Conservation (phyloP, 2,329 filamentous ascomycete species). For the Nannizzia gypsea region DNA sequence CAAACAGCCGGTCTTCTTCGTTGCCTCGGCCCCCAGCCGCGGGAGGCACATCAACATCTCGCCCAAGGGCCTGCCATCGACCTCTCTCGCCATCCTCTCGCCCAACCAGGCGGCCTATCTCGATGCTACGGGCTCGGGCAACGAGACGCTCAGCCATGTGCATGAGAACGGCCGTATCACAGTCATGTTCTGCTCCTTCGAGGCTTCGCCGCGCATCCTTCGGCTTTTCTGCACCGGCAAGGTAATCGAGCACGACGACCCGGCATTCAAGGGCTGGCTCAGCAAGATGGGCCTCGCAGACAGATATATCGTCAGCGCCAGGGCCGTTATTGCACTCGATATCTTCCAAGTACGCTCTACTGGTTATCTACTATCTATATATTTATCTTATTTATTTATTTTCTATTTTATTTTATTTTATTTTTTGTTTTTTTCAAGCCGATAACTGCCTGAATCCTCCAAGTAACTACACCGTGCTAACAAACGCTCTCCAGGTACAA, state of each 20-base stretch:
- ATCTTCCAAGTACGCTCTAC: constrained; percentile 43
- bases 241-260: constrained; percentile 50
- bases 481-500: constrained; percentile 38
- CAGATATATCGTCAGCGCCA: constrained; percentile 35
- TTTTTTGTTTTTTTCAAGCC: too few species aligned
- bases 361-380: neutral
- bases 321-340: constrained; percentile 51
- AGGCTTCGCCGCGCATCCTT: constrained; percentile 48
- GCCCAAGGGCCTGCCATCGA: constrained; percentile 55
- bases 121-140: constrained; percentile 62
- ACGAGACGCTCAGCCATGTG: constrained; percentile 63
- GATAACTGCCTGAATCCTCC: too few species aligned
- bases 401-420: too few species aligned
- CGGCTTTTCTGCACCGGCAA: constrained; percentile 50
- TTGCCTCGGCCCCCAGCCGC: constrained; percentile 57
- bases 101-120: constrained; percentile 55
- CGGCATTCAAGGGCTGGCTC: constrained; percentile 37
- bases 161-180: constrained; percentile 67
- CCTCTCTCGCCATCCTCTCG: constrained; percentile 50
- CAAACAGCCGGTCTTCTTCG: constrained; percentile 61
- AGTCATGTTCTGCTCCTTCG: constrained; percentile 61
- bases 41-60: constrained; percentile 63
- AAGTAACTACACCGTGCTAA: too few species aligned
- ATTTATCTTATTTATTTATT: neutral
- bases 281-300: constrained; percentile 35